phyloP scores from a whole-genome alignment of 208 protist species.

The Trypanosoma lewisi region DNA sequence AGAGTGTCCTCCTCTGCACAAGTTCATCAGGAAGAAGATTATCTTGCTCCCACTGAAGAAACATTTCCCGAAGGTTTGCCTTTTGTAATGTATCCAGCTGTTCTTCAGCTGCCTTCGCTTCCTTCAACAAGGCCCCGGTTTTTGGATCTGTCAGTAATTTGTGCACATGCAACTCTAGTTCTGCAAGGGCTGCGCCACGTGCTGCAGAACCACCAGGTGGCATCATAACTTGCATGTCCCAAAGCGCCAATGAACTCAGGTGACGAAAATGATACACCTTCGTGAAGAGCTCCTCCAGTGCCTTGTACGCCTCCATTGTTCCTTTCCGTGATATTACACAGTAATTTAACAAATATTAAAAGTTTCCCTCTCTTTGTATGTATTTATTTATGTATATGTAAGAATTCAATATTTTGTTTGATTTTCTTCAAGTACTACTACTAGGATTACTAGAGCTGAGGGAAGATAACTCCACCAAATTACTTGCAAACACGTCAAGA shows the following conservation, averaged over 20 bases:
- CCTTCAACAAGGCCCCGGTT: conserved; percentile 35
- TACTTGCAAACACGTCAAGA: no score
- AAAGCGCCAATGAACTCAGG: conserved; percentile 42
- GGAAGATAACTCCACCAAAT: no score
- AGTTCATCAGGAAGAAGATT: conserved; percentile 54
- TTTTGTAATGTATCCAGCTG: conserved; percentile 47
- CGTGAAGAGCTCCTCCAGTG: conserved; percentile 32
- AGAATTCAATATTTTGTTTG: no score
- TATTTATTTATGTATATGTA: no score
- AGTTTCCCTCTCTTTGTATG: conserved; percentile 1
- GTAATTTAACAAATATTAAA: not conserved
- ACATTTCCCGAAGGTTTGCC: conserved; percentile 77
- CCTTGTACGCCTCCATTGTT: conserved; percentile 12
- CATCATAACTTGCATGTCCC: conserved; percentile 81
- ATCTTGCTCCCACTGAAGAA: conserved; percentile 32
- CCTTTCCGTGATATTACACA: not conserved
- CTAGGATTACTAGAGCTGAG: no score
- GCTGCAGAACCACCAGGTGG: conserved; percentile 53
- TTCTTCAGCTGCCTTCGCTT: conserved; percentile 26
- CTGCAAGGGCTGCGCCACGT: conserved; percentile 53
- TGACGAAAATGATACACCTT: conserved; percentile 60
- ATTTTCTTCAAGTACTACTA: no score
- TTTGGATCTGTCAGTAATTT: conserved; percentile 44
- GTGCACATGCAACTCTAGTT: conserved; percentile 36
- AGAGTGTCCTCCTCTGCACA: conserved; percentile 43